Base-by-base conservation (phyloP, 2,329 filamentous ascomycete genomes). In the Plectosphaerella plurivora region DNA sequence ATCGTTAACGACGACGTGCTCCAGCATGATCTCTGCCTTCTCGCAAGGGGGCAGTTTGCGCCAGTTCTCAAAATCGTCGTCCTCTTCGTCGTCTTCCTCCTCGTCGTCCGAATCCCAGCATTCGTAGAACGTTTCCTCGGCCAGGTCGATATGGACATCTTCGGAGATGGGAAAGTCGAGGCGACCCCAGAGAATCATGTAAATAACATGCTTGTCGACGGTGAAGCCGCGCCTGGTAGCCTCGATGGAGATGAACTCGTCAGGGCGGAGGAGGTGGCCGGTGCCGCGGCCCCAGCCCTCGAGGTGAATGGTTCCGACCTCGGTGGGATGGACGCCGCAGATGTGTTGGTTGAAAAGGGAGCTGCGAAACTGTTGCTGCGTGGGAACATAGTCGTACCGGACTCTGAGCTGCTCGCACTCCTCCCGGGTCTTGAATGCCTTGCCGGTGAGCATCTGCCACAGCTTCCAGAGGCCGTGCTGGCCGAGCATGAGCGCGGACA, bases 151-250 rank as follows among this genome's bases (percentile, higher is more conserved):
- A 55, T 56, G 54, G 52, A 49, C 55, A 25, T 60, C 60, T 16
- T 62, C 60, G 41, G 58, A 53, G 9, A 51, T 47, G 8, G 59
- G 55, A 25, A 61, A 60, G 65, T 87, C 75, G 25, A 86, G 69
- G 61, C 79, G 79, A 1, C 88, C 87, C 73, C 81, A 89, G 15
- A 81, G 55, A 58, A 84, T 73, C 75, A 88, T 84, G 53, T 77
- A 70, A 14, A 76, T 59, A 46, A 84, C 71, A 59, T 79, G 73
- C 12, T 71, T 55, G 51, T 84, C 73, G n/a, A 89, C 63, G 20
- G 74, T 57, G 35, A 88, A 62, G 0, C 73, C 64, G 15, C 87
- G 70, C 15, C 74, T 68, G 1, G 77, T 65, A 0, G 76, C 70
- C 61, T 91, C 87, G 12, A 72, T 61, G 42, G 81, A 67, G 20